Conservation (phyloP, 768 basidiomycete genomes). For the Boletus rufocinnamomeus region DNA sequence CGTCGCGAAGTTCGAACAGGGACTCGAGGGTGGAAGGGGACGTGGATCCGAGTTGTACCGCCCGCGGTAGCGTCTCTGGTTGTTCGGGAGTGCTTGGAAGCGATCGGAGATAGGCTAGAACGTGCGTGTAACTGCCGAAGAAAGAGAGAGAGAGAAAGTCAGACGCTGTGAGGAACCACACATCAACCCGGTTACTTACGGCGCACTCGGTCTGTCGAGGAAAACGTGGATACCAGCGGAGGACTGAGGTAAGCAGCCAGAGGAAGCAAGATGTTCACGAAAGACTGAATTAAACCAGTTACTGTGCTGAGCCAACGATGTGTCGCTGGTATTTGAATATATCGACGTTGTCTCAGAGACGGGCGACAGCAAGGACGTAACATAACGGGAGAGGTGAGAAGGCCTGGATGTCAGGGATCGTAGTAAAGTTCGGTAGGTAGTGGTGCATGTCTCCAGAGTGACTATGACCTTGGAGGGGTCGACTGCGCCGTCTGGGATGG, state of each 20-base stretch:
- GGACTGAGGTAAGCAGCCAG: conserved; percentile 50
- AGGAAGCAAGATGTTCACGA: conserved; percentile 62
- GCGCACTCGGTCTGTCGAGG: conserved; percentile 75
- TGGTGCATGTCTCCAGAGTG: conserved; percentile 72
- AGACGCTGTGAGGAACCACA: conserved; percentile 1
- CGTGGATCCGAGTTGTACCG: conserved; percentile 49
- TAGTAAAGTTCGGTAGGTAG: conserved; percentile 64
- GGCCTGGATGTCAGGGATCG: conserved; percentile 67
- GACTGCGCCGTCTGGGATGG: conserved; percentile 46
- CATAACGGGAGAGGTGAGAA: conserved; percentile 62
- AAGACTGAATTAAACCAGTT: conserved; percentile 52
- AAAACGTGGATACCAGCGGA: conserved; percentile 66
- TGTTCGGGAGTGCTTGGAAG: conserved; percentile 45
- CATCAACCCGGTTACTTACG: conserved; percentile 51
- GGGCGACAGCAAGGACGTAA: conserved; percentile 46
- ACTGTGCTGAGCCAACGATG: conserved; percentile 18
- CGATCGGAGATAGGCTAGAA: conserved; percentile 72
- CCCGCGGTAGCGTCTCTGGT: conserved; percentile 59
- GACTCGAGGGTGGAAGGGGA: conserved; percentile 56
- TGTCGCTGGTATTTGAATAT: conserved; percentile 52
- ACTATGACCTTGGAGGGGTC: conserved; percentile 68
- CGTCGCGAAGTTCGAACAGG: conserved; percentile 76
- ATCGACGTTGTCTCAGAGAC: conserved; percentile 55
- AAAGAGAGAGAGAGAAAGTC: neutral
- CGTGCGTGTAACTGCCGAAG: conserved; percentile 60